phyloP scores from a whole-genome alignment of 495 filamentous ascomycete species.

The Tuber indicum region DNA sequence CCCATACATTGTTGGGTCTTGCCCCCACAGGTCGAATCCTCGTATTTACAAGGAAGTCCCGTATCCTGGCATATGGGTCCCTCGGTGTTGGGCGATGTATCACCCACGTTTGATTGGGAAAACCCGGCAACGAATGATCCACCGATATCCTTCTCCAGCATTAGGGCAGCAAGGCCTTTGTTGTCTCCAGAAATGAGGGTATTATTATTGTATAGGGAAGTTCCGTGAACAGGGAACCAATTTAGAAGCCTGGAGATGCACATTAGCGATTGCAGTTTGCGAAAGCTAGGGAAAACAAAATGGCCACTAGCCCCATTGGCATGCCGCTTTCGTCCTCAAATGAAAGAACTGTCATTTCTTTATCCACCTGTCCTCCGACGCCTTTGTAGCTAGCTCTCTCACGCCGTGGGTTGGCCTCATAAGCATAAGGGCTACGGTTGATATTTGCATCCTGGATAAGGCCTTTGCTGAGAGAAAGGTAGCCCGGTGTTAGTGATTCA shows the following conservation, averaged over 20 bases:
- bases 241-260: conserved; percentile 54
- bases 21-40: conserved; percentile 73
- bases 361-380: conserved; percentile 69
- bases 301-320: conserved; percentile 29
- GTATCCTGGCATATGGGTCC: conserved; percentile 81
- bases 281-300: neutral
- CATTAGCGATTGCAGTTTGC: neutral
- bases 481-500: conserved; percentile 62
- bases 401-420: conserved; percentile 76
- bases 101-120: conserved; percentile 89
- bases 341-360: conserved; percentile 72
- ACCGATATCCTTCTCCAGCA: conserved; percentile 69
- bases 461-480: conserved; percentile 65
- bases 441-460: conserved; percentile 75
- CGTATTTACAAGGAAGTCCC: conserved; percentile 60
- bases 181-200: conserved; percentile 90
- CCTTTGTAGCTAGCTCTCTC: conserved; percentile 68
- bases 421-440: conserved; percentile 84
- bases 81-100: conserved; percentile 81
- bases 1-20: conserved; percentile 73
- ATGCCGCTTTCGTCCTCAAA: conserved; percentile 70
- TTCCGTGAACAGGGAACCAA: conserved; percentile 94
- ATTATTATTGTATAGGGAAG: conserved; percentile 86
- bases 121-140: conserved; percentile 83
- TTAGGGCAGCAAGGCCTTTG: conserved; percentile 84